phyloP scores from a whole-genome alignment of 495 filamentous ascomycete genomes.

The Penicillium silybi region DNA sequence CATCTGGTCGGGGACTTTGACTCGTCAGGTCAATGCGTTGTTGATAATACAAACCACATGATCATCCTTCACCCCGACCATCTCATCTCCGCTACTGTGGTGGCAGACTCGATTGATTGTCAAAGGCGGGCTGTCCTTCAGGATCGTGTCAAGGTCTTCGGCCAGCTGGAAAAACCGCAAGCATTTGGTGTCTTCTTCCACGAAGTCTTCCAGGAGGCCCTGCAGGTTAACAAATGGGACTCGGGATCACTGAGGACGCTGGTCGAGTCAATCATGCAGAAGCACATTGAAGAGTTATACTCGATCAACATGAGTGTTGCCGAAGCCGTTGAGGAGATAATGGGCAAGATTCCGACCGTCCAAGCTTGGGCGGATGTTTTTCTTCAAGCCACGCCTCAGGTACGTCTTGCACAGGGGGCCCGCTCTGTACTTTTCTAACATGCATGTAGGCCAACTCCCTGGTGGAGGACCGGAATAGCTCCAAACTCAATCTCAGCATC shows the following conservation, averaged over 20 bases:
- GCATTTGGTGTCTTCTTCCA: constrained; percentile 91
- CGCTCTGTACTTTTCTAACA: not conserved
- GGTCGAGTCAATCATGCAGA: constrained; percentile 61
- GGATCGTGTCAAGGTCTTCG: constrained; percentile 85
- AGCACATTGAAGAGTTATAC: constrained; percentile 81
- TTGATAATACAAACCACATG: constrained; percentile 77
- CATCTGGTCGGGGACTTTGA: constrained; percentile 83
- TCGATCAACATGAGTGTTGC: constrained; percentile 69
- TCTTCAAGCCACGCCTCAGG: constrained; percentile 66
- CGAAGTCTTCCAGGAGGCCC: constrained; percentile 86
- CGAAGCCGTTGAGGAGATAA: constrained; percentile 70
- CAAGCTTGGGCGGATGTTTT: constrained; percentile 80
- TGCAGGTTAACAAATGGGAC: constrained; percentile 82
- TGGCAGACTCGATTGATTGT: constrained; percentile 90
- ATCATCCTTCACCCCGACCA: constrained; percentile 94
- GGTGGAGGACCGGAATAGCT: constrained; percentile 74
- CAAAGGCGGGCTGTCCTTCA: constrained; percentile 85
- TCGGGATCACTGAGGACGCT: constrained; percentile 55
- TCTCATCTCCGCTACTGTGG: constrained; percentile 86
- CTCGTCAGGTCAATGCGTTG: constrained; percentile 57
- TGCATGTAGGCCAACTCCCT: constrained; percentile 56
- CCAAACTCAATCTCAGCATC: constrained; percentile 72
- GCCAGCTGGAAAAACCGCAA: constrained; percentile 68
- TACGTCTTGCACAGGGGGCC: constrained; percentile 30
- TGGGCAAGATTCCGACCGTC: constrained; percentile 72